Evolutionary conservation across 495 filamentous ascomycete species (phyloP), one percentile per base, ranked within the genome.

Genomic region (Penicillium simplicissimum): DNA sequence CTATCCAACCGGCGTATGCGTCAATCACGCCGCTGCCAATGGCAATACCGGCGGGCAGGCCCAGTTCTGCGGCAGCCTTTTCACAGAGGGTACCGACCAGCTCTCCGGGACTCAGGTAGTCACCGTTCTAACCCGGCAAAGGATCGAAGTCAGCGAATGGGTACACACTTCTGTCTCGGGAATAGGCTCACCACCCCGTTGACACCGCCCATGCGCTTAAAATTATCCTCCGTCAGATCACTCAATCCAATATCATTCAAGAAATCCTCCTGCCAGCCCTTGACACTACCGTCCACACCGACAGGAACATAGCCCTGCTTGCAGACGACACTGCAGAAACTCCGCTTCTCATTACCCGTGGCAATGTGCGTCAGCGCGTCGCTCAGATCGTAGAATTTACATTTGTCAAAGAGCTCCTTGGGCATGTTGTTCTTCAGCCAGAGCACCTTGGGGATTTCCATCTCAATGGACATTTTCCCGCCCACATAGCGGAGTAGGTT

Each of bases 341-440:
- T 96, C 60, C 95, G 79, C 40, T 87, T 93, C 74, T 98, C 93
- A 57, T 86, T 91, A 5, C 94, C 95, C n/a, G 95, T 97, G 17
- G 95, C 95, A 60, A 98, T 82, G 69, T 97, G 92, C 0, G 95
- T 97, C 57, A 98, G 79, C n/a, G 90, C 95, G 75, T 98, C 95
- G 0, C 87, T 86, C 65, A 98, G 74, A 69, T 98, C 95, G 70
- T 94, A 98, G 71, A 98, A 98, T 70, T 96, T 96, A 85, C 93
- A 97, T 57, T 88, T 85, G 51, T 86, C 86, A 70, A 97, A 98
- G 13, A 94, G 79, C 58, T 95, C 91, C 54, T 87, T 81, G n/a
- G 95, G 90, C 95, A 98, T 97, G 75, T 97, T 82, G 70, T 96
- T 95, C 82, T 98, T 97, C 65, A 98, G 79, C 95, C 95, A 98